phyloP scores from a whole-genome alignment of 495 filamentous ascomycete genomes.

The Aspergillus cavernicola region DNA sequence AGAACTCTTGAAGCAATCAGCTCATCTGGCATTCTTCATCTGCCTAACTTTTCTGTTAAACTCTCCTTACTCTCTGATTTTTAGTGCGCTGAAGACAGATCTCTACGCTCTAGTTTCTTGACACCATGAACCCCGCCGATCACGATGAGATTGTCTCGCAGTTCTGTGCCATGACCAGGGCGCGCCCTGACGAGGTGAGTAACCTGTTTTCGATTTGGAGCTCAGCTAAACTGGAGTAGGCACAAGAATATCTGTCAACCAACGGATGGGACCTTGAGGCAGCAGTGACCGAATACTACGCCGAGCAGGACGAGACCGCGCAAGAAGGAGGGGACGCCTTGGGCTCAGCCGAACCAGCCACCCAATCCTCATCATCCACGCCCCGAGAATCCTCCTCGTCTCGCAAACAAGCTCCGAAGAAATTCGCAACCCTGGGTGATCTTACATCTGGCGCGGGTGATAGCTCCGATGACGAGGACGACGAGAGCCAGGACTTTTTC shows the following conservation, averaged over 20 bases:
- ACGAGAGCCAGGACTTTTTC: slow-evolving; percentile 75
- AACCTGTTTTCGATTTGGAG: background rate
- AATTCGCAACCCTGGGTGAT: slow-evolving; percentile 56
- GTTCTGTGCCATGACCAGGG: slow-evolving; percentile 71
- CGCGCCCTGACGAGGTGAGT: slow-evolving; percentile 59
- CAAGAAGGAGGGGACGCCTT: slow-evolving; percentile 29
- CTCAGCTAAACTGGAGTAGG: slow-evolving; percentile 30
- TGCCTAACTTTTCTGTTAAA: too few relatives aligned
- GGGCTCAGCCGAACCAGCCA: slow-evolving; percentile 29
- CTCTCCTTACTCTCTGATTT: background rate
- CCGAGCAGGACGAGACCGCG: slow-evolving; percentile 59
- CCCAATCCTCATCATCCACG: slow-evolving; percentile 31
- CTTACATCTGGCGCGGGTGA: slow-evolving; percentile 51
- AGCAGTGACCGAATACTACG: slow-evolving; percentile 67
- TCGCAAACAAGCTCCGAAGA: slow-evolving; percentile 35
- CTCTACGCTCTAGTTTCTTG: background rate
- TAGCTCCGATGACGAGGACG: slow-evolving; percentile 57
- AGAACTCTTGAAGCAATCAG: background rate
- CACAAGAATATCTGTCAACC: slow-evolving; percentile 63
- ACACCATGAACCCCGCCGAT: slow-evolving; percentile 52
- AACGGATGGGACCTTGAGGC: slow-evolving; percentile 66
- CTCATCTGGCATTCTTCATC: too few relatives aligned
- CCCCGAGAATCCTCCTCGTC: slow-evolving; percentile 29
- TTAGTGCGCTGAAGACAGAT: background rate
- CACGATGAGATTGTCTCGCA: slow-evolving; percentile 67